Percentiles rank a stretch among this genome's conserved stretches.
Conservation (phyloP, 495 filamentous ascomycete genomes). For the Oidiodendron maius region DNA sequence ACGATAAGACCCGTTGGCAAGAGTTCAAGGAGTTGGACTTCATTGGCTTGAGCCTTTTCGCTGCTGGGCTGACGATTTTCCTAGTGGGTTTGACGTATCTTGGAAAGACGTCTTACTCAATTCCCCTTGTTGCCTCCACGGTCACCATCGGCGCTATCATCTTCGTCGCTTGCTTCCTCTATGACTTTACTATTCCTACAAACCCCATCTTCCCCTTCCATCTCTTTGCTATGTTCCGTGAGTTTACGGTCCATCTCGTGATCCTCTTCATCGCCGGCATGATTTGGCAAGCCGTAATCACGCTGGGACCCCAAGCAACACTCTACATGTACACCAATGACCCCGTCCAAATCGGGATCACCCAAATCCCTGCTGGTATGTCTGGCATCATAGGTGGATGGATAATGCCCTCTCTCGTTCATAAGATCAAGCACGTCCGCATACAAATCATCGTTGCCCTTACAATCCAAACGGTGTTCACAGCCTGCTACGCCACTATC, state of each 20-base stretch:
- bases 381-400: slow-evolving; percentile 26
- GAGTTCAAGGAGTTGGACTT: slow-evolving; percentile 28
- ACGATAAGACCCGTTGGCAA: slow-evolving; percentile 18
- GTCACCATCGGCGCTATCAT: slow-evolving; percentile 22
- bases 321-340: slow-evolving; percentile 24
- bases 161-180: slow-evolving; percentile 22
- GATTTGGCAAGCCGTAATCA: slow-evolving; percentile 22
- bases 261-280: slow-evolving; percentile 26
- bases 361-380: slow-evolving; percentile 15
- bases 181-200: slow-evolving; percentile 22
- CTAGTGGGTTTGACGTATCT: slow-evolving; percentile 24
- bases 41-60: slow-evolving; percentile 25
- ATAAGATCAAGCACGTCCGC: slow-evolving; percentile 29
- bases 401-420: slow-evolving; percentile 25
- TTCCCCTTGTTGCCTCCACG: slow-evolving; percentile 15
- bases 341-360: slow-evolving; percentile 21
- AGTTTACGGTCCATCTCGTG: slow-evolving; percentile 24
- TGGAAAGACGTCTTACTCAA: slow-evolving; percentile 12
- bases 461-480: slow-evolving; percentile 30
- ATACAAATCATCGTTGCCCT: slow-evolving; percentile 27
- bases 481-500: slow-evolving; percentile 23
- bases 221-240: slow-evolving; percentile 21
- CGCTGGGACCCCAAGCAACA: slow-evolving; percentile 23
- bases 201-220: slow-evolving; percentile 26
- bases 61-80: slow-evolving; percentile 24